phyloP scores from a whole-genome alignment of 345 rosid genomes.

The Bruguiera gymnorhiza region DNA sequence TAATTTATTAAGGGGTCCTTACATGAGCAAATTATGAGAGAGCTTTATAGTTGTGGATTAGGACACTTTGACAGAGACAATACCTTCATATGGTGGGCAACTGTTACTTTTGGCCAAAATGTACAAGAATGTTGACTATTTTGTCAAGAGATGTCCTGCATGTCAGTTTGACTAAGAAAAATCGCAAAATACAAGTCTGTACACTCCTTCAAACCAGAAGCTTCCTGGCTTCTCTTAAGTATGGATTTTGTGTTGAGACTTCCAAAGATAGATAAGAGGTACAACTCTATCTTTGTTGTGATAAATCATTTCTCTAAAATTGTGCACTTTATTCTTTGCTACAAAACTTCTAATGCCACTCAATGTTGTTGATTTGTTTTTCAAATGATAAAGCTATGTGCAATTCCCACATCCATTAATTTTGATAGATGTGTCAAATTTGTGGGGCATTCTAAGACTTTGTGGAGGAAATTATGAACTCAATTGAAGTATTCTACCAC shows the following conservation, averaged over 20 bases:
- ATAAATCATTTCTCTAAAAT: background rate
- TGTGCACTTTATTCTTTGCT: slow-evolving; percentile 1
- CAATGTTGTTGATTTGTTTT: too few species aligned
- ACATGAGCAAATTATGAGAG: background rate
- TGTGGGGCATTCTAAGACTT: too few species aligned
- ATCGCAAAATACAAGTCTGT: background rate
- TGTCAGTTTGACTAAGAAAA: slow-evolving; percentile 7
- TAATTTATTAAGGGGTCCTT: slow-evolving; percentile 1
- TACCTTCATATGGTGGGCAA: background rate
- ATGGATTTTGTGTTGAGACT: background rate
- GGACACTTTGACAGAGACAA: slow-evolving; percentile 4
- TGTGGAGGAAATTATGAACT: too few species aligned
- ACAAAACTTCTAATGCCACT: background rate
- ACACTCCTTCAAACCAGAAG: background rate
- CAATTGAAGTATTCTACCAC: too few species aligned
- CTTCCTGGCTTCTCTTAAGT: background rate
- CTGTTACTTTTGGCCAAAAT: background rate
- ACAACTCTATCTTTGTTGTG: slow-evolving; percentile 1
- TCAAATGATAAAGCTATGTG: too few species aligned
- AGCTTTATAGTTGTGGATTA: slow-evolving; percentile 14
- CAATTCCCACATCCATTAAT: too few species aligned
- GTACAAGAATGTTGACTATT: background rate
- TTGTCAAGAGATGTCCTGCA: background rate
- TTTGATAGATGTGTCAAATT: too few species aligned
- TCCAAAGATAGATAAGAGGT: background rate